Conservation (phyloP, 1,284 basidiomycete species). For the Naganishia albida region DNA sequence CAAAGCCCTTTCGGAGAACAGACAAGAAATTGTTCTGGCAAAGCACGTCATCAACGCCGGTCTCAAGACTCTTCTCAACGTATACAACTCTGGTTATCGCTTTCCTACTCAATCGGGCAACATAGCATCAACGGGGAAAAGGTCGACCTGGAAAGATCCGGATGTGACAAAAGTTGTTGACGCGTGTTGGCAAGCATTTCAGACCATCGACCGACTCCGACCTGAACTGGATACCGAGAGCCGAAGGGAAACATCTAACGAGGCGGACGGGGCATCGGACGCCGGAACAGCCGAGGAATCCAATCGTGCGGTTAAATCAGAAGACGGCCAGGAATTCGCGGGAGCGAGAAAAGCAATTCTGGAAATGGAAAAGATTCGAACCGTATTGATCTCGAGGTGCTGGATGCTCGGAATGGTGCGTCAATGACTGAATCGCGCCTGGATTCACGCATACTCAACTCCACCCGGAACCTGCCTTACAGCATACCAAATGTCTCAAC, state of each 20-base stretch:
- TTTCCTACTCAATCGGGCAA: not conserved
- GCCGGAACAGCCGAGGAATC: not conserved
- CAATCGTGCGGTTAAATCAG: not conserved
- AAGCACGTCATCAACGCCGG: slow-evolving; percentile 24
- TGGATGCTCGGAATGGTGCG: slow-evolving; percentile 25
- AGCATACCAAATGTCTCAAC: slow-evolving; percentile 24
- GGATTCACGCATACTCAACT: too few relatives aligned
- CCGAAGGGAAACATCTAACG: not conserved
- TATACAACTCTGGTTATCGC: slow-evolving; percentile 25
- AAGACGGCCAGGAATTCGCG: not conserved
- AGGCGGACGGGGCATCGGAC: not conserved
- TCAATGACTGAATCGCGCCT: not conserved
- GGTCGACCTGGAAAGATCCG: slow-evolving; percentile 4
- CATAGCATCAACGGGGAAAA: not conserved
- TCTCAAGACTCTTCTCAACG: slow-evolving; percentile 13
- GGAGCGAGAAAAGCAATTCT: slow-evolving; percentile 1
- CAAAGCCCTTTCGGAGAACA: not conserved
- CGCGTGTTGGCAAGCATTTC: slow-evolving; percentile 16
- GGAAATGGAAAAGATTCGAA: slow-evolving; percentile 22
- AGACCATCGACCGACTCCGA: slow-evolving; percentile 13
- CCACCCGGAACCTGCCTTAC: not conserved
- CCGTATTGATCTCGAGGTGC: slow-evolving; percentile 18
- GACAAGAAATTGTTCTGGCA: slow-evolving; percentile 22
- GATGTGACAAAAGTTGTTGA: slow-evolving; percentile 13
- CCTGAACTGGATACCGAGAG: not conserved